Conservation (phyloP, 441 rosid genomes). For the Codiaeum variegatum region DNA sequence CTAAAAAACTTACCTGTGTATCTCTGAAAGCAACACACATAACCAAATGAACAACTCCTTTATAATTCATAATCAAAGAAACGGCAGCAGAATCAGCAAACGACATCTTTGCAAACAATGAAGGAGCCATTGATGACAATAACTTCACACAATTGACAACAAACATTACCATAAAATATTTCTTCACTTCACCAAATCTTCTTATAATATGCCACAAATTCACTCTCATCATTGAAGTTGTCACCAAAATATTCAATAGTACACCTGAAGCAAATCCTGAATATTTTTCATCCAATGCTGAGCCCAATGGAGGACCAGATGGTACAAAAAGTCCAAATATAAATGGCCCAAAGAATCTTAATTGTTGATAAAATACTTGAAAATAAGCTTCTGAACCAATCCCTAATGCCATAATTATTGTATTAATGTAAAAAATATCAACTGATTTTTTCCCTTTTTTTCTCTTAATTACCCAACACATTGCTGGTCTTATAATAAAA, state of each 20-base stretch:
- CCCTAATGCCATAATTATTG: constrained; percentile 18
- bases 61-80: constrained; percentile 26
- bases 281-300: constrained; percentile 40
- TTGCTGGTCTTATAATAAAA: constrained; percentile 30
- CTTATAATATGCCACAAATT: constrained; percentile 1
- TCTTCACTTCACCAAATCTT: not conserved
- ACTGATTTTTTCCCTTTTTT: constrained; percentile 49
- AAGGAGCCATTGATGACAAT: constrained; percentile 9
- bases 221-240: constrained; percentile 18
- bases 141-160: constrained; percentile 23
- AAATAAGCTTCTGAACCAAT: not conserved
- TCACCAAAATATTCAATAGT: constrained; percentile 23
- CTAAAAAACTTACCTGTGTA: not conserved
- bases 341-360: constrained; percentile 30
- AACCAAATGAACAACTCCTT: constrained; percentile 31
- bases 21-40: not conserved
- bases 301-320: constrained; percentile 48
- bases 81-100: constrained; percentile 24
- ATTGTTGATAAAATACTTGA: not conserved
- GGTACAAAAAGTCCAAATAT: constrained; percentile 42
- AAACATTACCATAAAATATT: not conserved
- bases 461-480: constrained; percentile 33
- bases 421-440: constrained; percentile 13
- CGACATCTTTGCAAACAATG: constrained; percentile 19
- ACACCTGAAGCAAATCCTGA: constrained; percentile 23